A percentile compares a stretch with the other conserved stretches of the same genome.
phyloP scores from a whole-genome alignment of 1,284 basidiomycete species.

The Albatrellus sp. region DNA sequence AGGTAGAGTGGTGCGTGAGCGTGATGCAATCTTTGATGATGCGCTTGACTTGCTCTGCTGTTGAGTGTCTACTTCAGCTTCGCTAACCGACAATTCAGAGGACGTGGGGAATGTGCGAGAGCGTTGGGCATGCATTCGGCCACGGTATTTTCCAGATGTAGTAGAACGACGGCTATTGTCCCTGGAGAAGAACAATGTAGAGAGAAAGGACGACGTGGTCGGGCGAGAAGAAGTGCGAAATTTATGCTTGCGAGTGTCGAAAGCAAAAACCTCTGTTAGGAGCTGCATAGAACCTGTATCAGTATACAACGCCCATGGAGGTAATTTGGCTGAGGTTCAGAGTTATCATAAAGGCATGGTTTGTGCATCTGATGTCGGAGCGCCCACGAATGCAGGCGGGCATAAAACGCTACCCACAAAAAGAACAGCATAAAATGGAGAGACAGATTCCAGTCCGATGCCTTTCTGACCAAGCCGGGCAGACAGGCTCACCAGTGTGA shows the following conservation, averaged over 20 bases:
- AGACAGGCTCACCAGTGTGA: constrained; percentile 45
- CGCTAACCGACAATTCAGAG: constrained; percentile 2
- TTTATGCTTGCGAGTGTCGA: constrained; percentile 44
- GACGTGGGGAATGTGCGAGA: constrained; percentile 4
- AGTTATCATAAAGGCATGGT: not conserved
- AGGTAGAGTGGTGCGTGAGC: constrained; percentile 5
- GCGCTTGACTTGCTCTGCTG: constrained; percentile 1
- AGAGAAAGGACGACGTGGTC: constrained; percentile 8
- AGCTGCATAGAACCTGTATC: constrained; percentile 25
- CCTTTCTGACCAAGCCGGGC: not conserved
- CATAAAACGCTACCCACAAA: too few species aligned
- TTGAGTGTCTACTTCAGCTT: constrained; percentile 2
- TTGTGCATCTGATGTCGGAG: not conserved
- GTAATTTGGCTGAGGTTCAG: not conserved
- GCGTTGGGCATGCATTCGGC: constrained; percentile 3
- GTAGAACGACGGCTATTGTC: constrained; percentile 3
- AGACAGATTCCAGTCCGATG: not conserved
- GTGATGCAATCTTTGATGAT: not conserved
- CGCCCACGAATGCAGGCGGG: too few species aligned
- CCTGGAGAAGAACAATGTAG: constrained; percentile 10
- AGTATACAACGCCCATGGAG: not conserved
- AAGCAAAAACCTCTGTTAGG: constrained; percentile 44
- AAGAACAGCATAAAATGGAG: not conserved
- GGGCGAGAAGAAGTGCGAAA: constrained; percentile 21
- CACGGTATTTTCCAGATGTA: not conserved